phyloP scores from a whole-genome alignment of 192 early-diverging fungal genomes.

The Backusella liffmaniae region DNA sequence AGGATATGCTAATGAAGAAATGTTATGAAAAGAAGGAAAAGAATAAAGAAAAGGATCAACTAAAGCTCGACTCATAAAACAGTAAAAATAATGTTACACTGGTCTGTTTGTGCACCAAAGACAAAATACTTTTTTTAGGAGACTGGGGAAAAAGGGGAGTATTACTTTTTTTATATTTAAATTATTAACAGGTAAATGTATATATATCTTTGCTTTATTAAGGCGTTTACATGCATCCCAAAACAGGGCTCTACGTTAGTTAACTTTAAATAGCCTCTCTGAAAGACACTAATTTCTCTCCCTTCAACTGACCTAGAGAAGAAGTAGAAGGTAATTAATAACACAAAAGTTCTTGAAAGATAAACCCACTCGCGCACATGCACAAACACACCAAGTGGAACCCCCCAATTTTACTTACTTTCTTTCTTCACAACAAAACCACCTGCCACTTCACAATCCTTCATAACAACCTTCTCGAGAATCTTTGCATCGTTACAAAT shows the following conservation, averaged over 20 bases:
- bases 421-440: conserved; percentile 65
- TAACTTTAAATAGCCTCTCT: conserved; percentile 25
- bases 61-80: conserved; percentile 1
- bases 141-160: background rate
- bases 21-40: conserved; percentile 16
- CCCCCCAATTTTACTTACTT: conserved; percentile 41
- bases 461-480: conserved; percentile 70
- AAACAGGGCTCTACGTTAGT: conserved; percentile 4
- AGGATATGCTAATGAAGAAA: background rate
- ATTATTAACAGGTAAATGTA: background rate
- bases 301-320: conserved; percentile 31
- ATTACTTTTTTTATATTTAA: background rate
- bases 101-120: conserved; percentile 8
- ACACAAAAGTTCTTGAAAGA: background rate
- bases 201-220: conserved; percentile 1
- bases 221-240: background rate
- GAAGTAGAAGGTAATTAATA: background rate
- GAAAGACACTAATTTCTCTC: conserved; percentile 34
- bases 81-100: conserved; percentile 15
- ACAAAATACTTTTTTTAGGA: background rate
- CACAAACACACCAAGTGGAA: background rate
- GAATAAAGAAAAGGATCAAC: background rate
- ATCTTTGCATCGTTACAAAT: conserved; percentile 83
- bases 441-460: conserved; percentile 85
- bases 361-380: background rate